A percentile compares a stretch with the other conserved stretches of the same genome.
phyloP scores from a whole-genome alignment of 306 rosid species.

The Calophaca sinica region DNA sequence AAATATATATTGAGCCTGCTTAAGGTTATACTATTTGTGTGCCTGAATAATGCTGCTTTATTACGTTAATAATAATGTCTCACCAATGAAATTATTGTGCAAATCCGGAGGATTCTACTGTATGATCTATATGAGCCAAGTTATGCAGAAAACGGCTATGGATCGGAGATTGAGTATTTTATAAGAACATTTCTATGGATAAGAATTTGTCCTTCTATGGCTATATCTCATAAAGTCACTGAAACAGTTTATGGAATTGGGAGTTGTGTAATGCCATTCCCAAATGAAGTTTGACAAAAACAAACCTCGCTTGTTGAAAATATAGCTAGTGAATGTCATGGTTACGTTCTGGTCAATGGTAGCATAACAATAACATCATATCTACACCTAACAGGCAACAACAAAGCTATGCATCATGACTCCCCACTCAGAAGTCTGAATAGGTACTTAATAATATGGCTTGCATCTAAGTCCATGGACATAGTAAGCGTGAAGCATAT shows the following conservation, averaged over 20 bases:
- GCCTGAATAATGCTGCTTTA: conserved; percentile 15
- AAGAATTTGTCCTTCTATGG: neutral
- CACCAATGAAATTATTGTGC: neutral
- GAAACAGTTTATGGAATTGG: conserved; percentile 17
- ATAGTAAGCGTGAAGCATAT: neutral
- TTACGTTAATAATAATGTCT: conserved; percentile 19
- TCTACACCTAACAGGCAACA: conserved; percentile 28
- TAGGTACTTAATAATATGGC: neutral
- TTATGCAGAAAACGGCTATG: no score
- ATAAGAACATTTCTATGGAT: neutral
- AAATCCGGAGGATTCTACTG: no score
- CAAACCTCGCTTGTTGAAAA: conserved; percentile 39
- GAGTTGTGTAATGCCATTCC: conserved; percentile 36
- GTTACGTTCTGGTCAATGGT: conserved; percentile 32
- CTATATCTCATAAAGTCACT: neutral
- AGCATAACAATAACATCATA: neutral
- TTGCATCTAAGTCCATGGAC: conserved; percentile 4
- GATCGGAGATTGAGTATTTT: no score
- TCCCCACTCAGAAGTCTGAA: neutral
- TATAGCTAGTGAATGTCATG: conserved; percentile 11
- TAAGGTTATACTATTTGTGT: neutral
- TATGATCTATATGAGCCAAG: no score
- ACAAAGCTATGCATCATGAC: neutral
- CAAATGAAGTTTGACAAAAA: conserved; percentile 35
- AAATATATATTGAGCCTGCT: no score